Conservation (phyloP, 768 basidiomycete species). For the Amyloporia xantha region DNA sequence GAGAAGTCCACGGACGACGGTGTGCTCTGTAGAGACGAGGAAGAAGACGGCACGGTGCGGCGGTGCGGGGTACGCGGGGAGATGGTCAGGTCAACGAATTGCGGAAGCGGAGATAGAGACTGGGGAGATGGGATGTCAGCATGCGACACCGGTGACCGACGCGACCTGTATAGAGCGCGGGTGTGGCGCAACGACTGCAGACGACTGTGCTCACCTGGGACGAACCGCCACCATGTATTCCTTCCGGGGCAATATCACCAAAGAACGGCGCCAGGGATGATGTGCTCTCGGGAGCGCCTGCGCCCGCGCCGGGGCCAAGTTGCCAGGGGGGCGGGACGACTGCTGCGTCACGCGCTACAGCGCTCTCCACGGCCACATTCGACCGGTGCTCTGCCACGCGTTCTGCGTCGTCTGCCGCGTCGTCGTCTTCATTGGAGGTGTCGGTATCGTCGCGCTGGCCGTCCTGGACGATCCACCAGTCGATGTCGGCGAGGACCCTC, state of each 20-base stretch:
- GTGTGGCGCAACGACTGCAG: neutral
- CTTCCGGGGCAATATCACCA: constrained; percentile 13
- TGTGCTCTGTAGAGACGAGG: constrained; percentile 16
- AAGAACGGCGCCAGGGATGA: constrained; percentile 7
- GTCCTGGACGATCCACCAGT: constrained; percentile 80
- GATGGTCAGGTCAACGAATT: constrained; percentile 50
- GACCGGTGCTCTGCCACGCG: constrained; percentile 15
- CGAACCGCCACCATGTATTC: constrained; percentile 8
- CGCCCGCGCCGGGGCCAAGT: constrained; percentile 6
- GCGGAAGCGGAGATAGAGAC: constrained; percentile 33
- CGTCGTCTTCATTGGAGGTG: constrained; percentile 18
- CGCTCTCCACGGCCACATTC: neutral
- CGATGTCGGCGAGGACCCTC: constrained; percentile 78
- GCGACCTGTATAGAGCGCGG: too few relatives aligned
- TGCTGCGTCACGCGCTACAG: constrained; percentile 1
- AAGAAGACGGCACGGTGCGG: constrained; percentile 16
- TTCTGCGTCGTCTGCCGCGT: constrained; percentile 17
- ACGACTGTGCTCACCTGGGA: constrained; percentile 16
- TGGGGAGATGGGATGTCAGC: constrained; percentile 18
- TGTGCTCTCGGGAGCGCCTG: neutral
- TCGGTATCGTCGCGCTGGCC: constrained; percentile 52
- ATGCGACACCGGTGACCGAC: too few relatives aligned
- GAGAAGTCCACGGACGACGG: constrained; percentile 10
- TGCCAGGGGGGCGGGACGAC: constrained; percentile 4
- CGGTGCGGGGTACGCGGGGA: constrained; percentile 44